These are phyloP conservation scores for Magnaporthiopsis poae DNA, from an alignment of 2,329 filamentous ascomycete genomes.

Conservation along the genomic window DNA sequence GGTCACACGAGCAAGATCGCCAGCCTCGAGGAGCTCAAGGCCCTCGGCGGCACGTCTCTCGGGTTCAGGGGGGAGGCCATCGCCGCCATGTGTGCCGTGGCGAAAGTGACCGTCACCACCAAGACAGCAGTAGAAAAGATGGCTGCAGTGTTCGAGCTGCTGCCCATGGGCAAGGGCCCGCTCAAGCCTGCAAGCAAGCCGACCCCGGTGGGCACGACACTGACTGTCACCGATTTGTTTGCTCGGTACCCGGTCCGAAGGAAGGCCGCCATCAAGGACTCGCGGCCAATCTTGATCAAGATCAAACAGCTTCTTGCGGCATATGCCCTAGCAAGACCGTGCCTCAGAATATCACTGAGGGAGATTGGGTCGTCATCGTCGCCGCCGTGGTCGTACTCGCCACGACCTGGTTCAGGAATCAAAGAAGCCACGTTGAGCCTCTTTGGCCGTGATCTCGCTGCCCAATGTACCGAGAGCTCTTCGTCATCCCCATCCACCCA, in stretches of 20 bases:
- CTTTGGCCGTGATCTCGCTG: conserved; percentile 37
- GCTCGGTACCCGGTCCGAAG: conserved; percentile 52
- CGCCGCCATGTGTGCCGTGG: conserved; percentile 53
- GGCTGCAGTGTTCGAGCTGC: conserved; percentile 40
- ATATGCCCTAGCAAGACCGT: conserved; percentile 57
- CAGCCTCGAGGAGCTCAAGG: conserved; percentile 50
- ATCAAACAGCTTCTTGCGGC: conserved; percentile 52
- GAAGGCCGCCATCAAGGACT: conserved; percentile 47
- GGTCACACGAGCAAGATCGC: conserved; percentile 66
- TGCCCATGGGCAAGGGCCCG: conserved; percentile 30
- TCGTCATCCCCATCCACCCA: conserved; percentile 7
- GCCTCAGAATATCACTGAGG: conserved; percentile 51
- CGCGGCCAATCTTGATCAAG: conserved; percentile 43
- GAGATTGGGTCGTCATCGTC: conserved; percentile 46
- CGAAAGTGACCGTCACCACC: conserved; percentile 53
- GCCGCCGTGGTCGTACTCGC: conserved; percentile 53
- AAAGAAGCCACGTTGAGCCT: conserved; percentile 54
- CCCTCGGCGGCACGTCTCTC: conserved; percentile 48
- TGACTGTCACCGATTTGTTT: conserved; percentile 52
- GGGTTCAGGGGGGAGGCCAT: conserved; percentile 70
- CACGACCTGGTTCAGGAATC: conserved; percentile 36
- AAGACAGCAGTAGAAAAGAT: conserved; percentile 51
- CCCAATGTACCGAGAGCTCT: conserved; percentile 8
- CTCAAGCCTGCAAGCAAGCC: conserved; percentile 28
- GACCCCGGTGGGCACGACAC: conserved; percentile 58